Evolutionary conservation across 495 filamentous ascomycete genomes (phyloP).

Genomic region (Tuber melanosporum): DNA sequence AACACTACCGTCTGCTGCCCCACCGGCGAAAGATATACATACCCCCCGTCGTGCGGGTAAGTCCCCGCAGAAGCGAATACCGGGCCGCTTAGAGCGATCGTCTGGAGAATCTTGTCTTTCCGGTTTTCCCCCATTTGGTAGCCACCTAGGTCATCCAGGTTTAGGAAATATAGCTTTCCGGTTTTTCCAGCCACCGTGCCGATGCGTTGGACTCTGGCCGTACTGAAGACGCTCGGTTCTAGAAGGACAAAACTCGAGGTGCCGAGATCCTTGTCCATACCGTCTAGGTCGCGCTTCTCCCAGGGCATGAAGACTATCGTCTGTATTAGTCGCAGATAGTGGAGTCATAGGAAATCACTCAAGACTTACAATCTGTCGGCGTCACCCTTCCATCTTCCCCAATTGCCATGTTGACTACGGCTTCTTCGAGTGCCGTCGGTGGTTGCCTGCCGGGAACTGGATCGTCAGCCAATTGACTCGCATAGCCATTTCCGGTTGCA

Average conservation of each 20-base stretch:
- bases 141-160: constrained; percentile 40
- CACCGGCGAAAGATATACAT: constrained; percentile 46
- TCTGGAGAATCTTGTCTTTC: constrained; percentile 44
- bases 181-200: constrained; percentile 41
- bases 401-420: constrained; percentile 44
- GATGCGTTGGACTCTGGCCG: constrained; percentile 41
- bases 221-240: constrained; percentile 43
- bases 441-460: constrained; percentile 42
- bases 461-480: constrained; percentile 40
- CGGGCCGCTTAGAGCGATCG: constrained; percentile 39
- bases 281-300: constrained; percentile 43
- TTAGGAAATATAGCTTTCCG: constrained; percentile 41
- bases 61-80: constrained; percentile 45
- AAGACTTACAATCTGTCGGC: constrained; percentile 31
- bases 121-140: constrained; percentile 44
- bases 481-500: constrained; percentile 43
- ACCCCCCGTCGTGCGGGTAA: constrained; percentile 48
- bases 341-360: constrained; percentile 1
- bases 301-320: constrained; percentile 40
- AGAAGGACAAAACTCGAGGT: constrained; percentile 45
- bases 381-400: constrained; percentile 40
- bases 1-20: constrained; percentile 44
- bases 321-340: constrained; percentile 33
- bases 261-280: constrained; percentile 42
- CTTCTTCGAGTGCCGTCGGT: constrained; percentile 42